These are phyloP conservation scores for Pythium volutum DNA, from an alignment of 352 stramenopile species.

Conservation along the genomic window DNA sequence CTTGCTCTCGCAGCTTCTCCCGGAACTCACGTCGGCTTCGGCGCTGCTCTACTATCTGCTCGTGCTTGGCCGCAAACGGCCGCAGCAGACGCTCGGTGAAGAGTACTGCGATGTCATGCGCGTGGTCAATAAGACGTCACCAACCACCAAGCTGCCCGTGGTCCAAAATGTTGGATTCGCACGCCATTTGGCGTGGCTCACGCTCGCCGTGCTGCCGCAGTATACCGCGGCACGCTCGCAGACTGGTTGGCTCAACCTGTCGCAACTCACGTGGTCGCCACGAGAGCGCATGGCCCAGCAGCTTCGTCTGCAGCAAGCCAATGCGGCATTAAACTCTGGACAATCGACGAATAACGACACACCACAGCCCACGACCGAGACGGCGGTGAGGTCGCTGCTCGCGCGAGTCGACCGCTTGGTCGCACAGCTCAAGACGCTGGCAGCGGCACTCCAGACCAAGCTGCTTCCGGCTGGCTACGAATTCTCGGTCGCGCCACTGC, in stretches of 20 bases:
- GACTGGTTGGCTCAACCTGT: slow-evolving; percentile 67
- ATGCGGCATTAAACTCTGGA: not conserved
- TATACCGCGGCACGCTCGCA: slow-evolving; percentile 69
- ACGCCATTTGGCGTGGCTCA: slow-evolving; percentile 59
- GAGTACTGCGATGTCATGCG: slow-evolving; percentile 86
- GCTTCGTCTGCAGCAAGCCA: slow-evolving; percentile 44
- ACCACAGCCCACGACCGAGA: not conserved
- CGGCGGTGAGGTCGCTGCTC: slow-evolving; percentile 31
- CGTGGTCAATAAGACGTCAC: slow-evolving; percentile 26
- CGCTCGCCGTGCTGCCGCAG: slow-evolving; percentile 42
- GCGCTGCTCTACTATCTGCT: slow-evolving; percentile 68
- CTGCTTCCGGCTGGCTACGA: slow-evolving; percentile 57
- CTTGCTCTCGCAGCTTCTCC: slow-evolving; percentile 75
- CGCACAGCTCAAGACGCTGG: slow-evolving; percentile 37
- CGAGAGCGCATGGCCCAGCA: slow-evolving; percentile 82
- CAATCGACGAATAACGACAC: slow-evolving; percentile 1
- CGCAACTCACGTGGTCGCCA: slow-evolving; percentile 55
- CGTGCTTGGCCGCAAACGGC: slow-evolving; percentile 47
- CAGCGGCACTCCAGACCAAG: slow-evolving; percentile 38
- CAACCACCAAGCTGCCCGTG: not conserved
- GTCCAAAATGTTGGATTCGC: slow-evolving; percentile 35
- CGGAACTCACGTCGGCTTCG: slow-evolving; percentile 61
- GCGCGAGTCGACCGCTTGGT: slow-evolving; percentile 37
- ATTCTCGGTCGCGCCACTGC: slow-evolving; percentile 44
- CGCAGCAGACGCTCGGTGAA: slow-evolving; percentile 82